These are phyloP conservation scores for Chamaenerion angustifolium DNA, from an alignment of 345 rosid genomes.

Conservation along the genomic window DNA sequence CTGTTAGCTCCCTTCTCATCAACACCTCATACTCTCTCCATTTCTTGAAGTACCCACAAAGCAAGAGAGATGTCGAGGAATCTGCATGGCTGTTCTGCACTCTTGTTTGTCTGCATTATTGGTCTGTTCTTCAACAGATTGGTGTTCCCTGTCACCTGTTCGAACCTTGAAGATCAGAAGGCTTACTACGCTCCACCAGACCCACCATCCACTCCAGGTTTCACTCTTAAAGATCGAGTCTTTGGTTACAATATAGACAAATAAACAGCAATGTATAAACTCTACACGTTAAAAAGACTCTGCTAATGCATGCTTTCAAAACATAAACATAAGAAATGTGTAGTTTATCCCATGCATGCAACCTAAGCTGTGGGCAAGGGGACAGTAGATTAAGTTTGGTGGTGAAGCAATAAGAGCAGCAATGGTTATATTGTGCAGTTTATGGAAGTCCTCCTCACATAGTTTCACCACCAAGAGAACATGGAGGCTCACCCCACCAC, in stretches of 20 bases:
- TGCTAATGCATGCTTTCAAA: too few relatives aligned
- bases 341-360: too few relatives aligned
- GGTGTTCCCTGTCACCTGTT: constrained; percentile 26
- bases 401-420: neutral
- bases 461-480: constrained; percentile 1
- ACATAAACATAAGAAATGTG: too few relatives aligned
- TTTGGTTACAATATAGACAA: neutral
- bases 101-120: neutral
- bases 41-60: neutral
- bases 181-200: constrained; percentile 49
- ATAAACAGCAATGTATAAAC: too few relatives aligned
- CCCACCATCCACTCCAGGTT: constrained; percentile 32
- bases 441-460: constrained; percentile 13
- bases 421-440: constrained; percentile 18
- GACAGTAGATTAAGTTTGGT: too few relatives aligned
- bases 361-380: too few relatives aligned
- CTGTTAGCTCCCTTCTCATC: constrained; percentile 3
- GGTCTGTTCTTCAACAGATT: constrained; percentile 22
- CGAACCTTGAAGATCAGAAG: constrained; percentile 39
- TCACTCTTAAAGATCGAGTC: neutral
- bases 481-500: neutral
- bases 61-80: constrained; percentile 19
- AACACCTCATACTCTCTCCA: neutral
- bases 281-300: too few relatives aligned
- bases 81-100: too few relatives aligned